These are phyloP conservation scores for Malbranchea cinnamomea DNA, from an alignment of 2,329 filamentous ascomycete species.

Conservation along the genomic window DNA sequence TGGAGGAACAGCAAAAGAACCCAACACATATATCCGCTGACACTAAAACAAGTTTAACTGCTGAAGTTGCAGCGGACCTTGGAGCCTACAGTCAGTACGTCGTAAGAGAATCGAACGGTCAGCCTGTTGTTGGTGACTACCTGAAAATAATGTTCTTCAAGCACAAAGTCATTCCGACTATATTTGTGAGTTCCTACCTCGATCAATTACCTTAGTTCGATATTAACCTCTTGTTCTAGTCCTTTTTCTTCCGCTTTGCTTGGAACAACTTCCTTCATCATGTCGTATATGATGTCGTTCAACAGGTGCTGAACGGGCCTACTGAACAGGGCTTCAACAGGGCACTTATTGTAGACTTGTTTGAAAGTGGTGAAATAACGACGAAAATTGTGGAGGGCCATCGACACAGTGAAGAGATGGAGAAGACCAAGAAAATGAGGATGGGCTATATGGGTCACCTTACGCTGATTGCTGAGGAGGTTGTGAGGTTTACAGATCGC, in stretches of 20 bases:
- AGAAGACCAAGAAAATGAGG: constrained; percentile 70
- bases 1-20: too few relatives aligned
- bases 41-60: constrained; percentile 9
- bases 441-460: constrained; percentile 98
- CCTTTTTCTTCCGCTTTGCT: constrained; percentile 95
- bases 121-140: constrained; percentile 81
- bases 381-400: constrained; percentile 87
- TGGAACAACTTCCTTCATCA: constrained; percentile 99
- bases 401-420: constrained; percentile 68
- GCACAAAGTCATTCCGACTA: constrained; percentile 85
- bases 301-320: constrained; percentile 96
- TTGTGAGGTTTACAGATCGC: constrained; percentile 94
- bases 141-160: constrained; percentile 95
- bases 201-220: constrained; percentile 4
- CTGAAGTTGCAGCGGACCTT: constrained; percentile 9
- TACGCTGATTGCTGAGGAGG: constrained; percentile 92
- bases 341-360: constrained; percentile 77
- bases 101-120: constrained; percentile 45
- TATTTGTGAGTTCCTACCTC: constrained; percentile 54
- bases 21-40: too few relatives aligned
- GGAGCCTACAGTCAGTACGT: constrained; percentile 24
- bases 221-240: constrained; percentile 27
- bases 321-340: constrained; percentile 95
- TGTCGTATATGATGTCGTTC: constrained; percentile 95
- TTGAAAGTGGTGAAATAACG: constrained; percentile 79